A percentile compares a stretch with the other conserved stretches of the same genome.
These are phyloP conservation scores for Trametes pubescens DNA, from an alignment of 1,284 basidiomycete genomes.

Conservation along the genomic window DNA sequence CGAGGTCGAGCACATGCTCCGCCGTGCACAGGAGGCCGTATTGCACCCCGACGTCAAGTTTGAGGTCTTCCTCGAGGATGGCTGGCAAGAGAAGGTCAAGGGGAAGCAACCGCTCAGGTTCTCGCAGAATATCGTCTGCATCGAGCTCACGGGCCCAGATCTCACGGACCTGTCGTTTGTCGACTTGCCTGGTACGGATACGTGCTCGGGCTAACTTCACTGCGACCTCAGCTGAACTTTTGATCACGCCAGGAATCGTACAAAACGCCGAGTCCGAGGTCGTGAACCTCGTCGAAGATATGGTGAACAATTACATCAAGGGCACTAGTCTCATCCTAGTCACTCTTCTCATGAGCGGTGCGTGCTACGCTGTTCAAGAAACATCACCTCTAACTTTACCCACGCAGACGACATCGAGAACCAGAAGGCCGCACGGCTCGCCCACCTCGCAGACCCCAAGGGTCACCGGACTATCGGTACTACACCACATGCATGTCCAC, in stretches of 20 bases:
- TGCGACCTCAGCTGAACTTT: background rate
- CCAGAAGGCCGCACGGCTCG: slow-evolving; percentile 62
- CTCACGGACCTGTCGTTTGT: slow-evolving; percentile 54
- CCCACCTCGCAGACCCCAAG: slow-evolving; percentile 56
- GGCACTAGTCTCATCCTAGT: slow-evolving; percentile 61
- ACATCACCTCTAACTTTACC: background rate
- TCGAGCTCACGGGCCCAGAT: slow-evolving; percentile 55
- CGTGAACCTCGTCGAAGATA: slow-evolving; percentile 53
- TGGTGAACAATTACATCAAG: slow-evolving; percentile 55
- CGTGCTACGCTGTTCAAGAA: slow-evolving; percentile 16
- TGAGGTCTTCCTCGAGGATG: slow-evolving; percentile 1
- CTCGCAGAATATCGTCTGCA: slow-evolving; percentile 54
- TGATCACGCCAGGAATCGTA: slow-evolving; percentile 46
- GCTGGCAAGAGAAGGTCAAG: background rate
- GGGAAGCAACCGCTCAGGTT: slow-evolving; percentile 43
- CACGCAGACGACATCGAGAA: slow-evolving; percentile 69
- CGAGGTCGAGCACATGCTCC: slow-evolving; percentile 50
- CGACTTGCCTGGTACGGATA: slow-evolving; percentile 51
- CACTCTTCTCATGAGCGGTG: slow-evolving; percentile 68
- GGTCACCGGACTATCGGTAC: slow-evolving; percentile 68
- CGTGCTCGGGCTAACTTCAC: background rate
- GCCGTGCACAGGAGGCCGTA: slow-evolving; percentile 55
- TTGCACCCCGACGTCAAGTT: slow-evolving; percentile 47
- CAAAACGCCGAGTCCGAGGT: slow-evolving; percentile 56
- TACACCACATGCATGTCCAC: background rate